phyloP scores from a whole-genome alignment of 2,329 filamentous ascomycete species.

The Penicillium sclerotiorum region DNA sequence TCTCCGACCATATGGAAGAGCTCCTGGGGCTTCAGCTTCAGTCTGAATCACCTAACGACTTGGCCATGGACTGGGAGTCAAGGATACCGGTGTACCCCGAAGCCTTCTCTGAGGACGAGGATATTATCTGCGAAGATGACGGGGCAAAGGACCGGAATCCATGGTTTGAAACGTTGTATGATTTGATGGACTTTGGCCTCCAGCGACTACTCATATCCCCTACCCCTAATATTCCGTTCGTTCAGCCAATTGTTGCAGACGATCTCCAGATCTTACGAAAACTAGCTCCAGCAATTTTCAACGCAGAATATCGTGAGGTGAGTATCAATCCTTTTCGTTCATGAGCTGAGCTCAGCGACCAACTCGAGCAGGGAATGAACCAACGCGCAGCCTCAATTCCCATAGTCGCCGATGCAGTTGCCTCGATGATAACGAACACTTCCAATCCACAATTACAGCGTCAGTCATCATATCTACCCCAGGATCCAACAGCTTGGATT shows the following conservation, averaged over 20 bases:
- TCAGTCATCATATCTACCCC: background rate
- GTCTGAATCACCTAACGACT: too few species aligned
- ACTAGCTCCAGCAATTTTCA: slow-evolving; percentile 35
- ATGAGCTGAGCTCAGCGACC: background rate
- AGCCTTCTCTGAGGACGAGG: too few species aligned
- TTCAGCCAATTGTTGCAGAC: slow-evolving; percentile 2
- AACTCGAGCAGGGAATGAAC: slow-evolving; percentile 33
- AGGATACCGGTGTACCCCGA: too few species aligned
- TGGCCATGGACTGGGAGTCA: too few species aligned
- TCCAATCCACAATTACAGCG: slow-evolving; percentile 7
- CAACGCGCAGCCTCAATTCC: slow-evolving; percentile 39
- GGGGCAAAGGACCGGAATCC: too few species aligned
- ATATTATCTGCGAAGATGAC: too few species aligned
- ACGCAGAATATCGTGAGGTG: slow-evolving; percentile 34
- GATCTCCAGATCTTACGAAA: slow-evolving; percentile 22
- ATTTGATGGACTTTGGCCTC: slow-evolving; percentile 32
- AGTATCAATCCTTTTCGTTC: background rate
- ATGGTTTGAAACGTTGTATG: slow-evolving; percentile 7
- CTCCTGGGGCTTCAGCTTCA: too few species aligned
- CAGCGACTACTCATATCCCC: slow-evolving; percentile 20
- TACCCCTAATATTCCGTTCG: slow-evolving; percentile 2
- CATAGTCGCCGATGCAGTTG: slow-evolving; percentile 38
- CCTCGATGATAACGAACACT: slow-evolving; percentile 29
- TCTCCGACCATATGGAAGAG: background rate
- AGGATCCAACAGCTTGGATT: background rate